Evolutionary conservation across 1,139 yeast genomes (phyloP), one percentile per base, ranked within the genome.

Genomic region (Saccharomyces hybrid): DNA sequence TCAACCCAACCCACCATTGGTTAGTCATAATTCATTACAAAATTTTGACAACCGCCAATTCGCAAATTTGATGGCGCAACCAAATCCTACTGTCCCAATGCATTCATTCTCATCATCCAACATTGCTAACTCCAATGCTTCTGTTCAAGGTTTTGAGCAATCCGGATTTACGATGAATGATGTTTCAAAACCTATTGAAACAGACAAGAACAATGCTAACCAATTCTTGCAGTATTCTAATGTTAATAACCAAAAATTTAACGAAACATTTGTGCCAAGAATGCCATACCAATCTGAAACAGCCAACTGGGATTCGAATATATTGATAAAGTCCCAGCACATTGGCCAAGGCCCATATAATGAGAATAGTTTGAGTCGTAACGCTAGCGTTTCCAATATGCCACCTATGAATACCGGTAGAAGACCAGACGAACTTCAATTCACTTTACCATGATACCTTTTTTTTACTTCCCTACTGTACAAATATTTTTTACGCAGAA

Each of bases 1-100:
- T 42, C 56, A 51, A 52, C 52, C 49, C 16, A 38, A 56, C 28
- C 54, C 59, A 11, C 60, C 57, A 14, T 49, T 55, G 27, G 58
- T 52, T 48, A 56, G 57, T 47, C 64, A 38, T 38, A 38, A 38
- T 14, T 38, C 44, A 9, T 11, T 38, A 38, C 44, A 38, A 38
- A 56, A 42, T 48, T 52, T 8, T 57, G 54, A 41, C 57, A 56
- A 25, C 27, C 52, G 50, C 44, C 53, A 7, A 13, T 49, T 6
- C 47, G 34, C 34, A 53, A 53, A 26, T 52, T 51, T 30, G 52
- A 50, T 30, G 49, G 54, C 27, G 26, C 54, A 38, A 2, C 44
- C 44, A 16, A 38, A 38, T 16, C 5, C 44, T 2, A 7, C 44
- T 38, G 25, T 6, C 5, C 44, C 44, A 38, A 38, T 38, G 4